phyloP scores from a whole-genome alignment of 2,329 filamentous ascomycete species.

The Botryotinia convoluta region DNA sequence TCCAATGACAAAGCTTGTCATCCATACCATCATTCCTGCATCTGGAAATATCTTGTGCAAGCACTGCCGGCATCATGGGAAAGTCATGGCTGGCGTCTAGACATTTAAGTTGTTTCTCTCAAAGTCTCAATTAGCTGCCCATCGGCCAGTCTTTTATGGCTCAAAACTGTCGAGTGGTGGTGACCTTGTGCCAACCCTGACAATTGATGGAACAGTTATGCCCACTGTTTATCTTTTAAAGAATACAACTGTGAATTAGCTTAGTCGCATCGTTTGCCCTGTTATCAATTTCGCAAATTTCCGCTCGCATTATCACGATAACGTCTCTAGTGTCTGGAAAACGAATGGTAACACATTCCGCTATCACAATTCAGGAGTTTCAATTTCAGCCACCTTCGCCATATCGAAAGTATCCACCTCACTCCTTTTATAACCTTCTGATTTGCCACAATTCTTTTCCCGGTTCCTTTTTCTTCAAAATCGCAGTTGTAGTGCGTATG shows the following conservation, averaged over 20 bases:
- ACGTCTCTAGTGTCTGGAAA: neutral
- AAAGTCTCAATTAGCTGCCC: neutral
- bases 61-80: neutral
- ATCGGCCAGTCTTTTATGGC: neutral
- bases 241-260: neutral
- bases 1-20: neutral
- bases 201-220: neutral
- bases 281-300: neutral
- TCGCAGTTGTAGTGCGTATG: constrained; percentile 46
- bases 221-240: neutral
- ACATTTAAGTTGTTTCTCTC: neutral
- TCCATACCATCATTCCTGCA: neutral
- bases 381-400: neutral
- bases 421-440: constrained; percentile 40
- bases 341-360: neutral
- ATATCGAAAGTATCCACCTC: neutral
- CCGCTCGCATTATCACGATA: neutral
- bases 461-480: constrained; percentile 36
- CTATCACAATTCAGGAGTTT: neutral
- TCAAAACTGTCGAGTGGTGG: neutral
- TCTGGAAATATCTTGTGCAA: neutral
- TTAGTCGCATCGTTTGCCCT: neutral
- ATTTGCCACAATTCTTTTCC: constrained; percentile 43
- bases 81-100: neutral
- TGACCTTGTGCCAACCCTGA: neutral